Base-by-base conservation (phyloP, 208 protist genomes). In the Trypanosoma brucei region DNA sequence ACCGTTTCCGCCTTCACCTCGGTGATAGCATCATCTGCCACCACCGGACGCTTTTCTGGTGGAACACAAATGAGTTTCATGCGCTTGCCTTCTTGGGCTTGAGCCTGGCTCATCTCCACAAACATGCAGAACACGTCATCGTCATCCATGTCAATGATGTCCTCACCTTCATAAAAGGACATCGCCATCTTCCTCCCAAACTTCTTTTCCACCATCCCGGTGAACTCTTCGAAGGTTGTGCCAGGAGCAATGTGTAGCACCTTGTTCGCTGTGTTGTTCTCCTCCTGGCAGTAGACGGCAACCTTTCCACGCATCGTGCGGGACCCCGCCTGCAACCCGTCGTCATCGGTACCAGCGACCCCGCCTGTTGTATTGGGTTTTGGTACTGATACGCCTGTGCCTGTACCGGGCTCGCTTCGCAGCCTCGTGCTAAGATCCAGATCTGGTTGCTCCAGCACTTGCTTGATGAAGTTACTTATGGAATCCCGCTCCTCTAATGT, bases 41-140 rank as follows among this genome's bases (percentile, higher is more conserved):
- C 63, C 58, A 70, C 63, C 46, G 37, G 58, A 7, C 63, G 74
- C 0, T 37, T 48, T 3, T 72, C 68, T 9, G 79, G 68, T 55
- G 74, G 64, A 22, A 68, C 72, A 65, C 83, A 90, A 56, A 92
- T 84, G 8, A 94, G 72, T 73, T 87, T 89, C 50, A 88, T 62
- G 63, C 84, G 84, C 69, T 91, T 92, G 30, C 76, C 74, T 36
- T 78, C 78, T 2, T 65, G 63, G 37, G 74, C 65, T 1, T 59
- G 48, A n/a, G 2, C 42, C 65, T 78, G 52, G 49, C 52, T 64
- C 61, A 82, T 78, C 57, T 92, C 85, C 9, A 94, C 74, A 70
- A 91, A 94, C 84, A 94, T 88, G 53, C 75, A 72, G 42, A 94
- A 78, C 40, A 89, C 81, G 53, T 94, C 84, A 42, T 92, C 85